Evolutionary conservation across 2,329 filamentous ascomycete genomes (phyloP).

Genomic region (Talaromyces sp.): DNA sequence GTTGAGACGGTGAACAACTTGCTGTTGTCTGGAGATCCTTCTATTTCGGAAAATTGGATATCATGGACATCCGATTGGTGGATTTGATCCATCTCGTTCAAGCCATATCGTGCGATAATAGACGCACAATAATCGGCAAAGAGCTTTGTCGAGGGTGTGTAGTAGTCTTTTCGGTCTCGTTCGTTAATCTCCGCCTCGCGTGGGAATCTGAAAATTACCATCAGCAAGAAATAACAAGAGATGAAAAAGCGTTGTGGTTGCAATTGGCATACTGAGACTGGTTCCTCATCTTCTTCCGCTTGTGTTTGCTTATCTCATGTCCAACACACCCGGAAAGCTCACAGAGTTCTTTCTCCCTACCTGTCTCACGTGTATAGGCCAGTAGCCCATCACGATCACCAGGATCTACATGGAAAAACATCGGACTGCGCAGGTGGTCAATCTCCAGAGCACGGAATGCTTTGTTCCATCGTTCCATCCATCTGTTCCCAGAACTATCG

Average conservation of each 20-base stretch:
- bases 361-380: conserved; percentile 58
- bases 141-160: conserved; percentile 55
- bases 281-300: conserved; percentile 57
- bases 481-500: conserved; percentile 57
- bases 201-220: conserved; percentile 15
- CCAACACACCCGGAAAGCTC: conserved; percentile 72
- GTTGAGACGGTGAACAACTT: conserved; percentile 58
- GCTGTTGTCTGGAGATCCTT: conserved; percentile 33
- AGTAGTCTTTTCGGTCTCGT: conserved; percentile 64
- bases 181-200: conserved; percentile 53
- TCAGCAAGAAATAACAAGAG: not conserved
- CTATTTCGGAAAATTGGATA: conserved; percentile 53
- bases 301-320: conserved; percentile 74
- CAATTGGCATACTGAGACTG: conserved; percentile 37
- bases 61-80: conserved; percentile 55
- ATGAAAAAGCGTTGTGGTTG: not conserved
- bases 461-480: conserved; percentile 66
- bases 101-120: conserved; percentile 52
- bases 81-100: conserved; percentile 46
- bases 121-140: conserved; percentile 58
- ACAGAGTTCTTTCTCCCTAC: conserved; percentile 57
- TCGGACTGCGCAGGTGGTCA: conserved; percentile 65
- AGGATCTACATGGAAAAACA: conserved; percentile 79
- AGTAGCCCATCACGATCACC: conserved; percentile 67
- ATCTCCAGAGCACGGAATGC: conserved; percentile 66